Base-by-base conservation (phyloP, 371 early-diverging fungal species). In the Circinella umbellata region DNA sequence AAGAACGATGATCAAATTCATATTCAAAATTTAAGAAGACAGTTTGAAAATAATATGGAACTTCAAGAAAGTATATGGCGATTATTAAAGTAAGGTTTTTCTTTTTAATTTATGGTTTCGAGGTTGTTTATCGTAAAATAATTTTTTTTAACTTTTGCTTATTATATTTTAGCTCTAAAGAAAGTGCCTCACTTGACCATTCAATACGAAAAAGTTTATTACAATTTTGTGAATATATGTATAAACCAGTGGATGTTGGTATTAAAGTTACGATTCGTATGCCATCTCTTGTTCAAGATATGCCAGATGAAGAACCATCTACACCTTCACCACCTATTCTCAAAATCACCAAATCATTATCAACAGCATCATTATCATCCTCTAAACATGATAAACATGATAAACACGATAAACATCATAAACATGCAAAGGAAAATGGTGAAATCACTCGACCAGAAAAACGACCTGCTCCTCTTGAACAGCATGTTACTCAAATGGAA, bases 211-310 rank as follows among this genome's bases (percentile, higher is more conserved):
- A 89, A 65, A 83, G 84, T 63, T 60, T 89, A 13, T 68, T 89
- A 20, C 84, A 86, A 57, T 84, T 89, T 51, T 89, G 88, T 64
- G 88, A 89, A 67, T 81, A 85, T 66, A 76, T 86, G 68, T 89
- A 82, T 60, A 85, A 86, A 17, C 88, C 89, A 17, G 80, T 80
- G 13, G 88, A 86, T 71, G 80, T 83, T 9, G 86, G 86, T 6
- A 80, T 82, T 27, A 87, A 83, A 64, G 83, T 86, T 37, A 86
- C 82, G 4, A 81, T 86, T 62, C 82, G 86, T 35, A 72, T 83
- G 38, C 83, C 83, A 10, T 66, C 80, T 3, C 61, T 78, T 14
- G 61, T 70, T 13, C 70, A 64, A 51, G 70, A 70, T 37, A 65
- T 59, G 47, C 39, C 70, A 35, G 70, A 70, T 46, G 70, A 70